A percentile compares a stretch with the other conserved stretches of the same genome.
Conservation (phyloP, 148 eudicot genomes). For the Vaccinium corymbosum region DNA sequence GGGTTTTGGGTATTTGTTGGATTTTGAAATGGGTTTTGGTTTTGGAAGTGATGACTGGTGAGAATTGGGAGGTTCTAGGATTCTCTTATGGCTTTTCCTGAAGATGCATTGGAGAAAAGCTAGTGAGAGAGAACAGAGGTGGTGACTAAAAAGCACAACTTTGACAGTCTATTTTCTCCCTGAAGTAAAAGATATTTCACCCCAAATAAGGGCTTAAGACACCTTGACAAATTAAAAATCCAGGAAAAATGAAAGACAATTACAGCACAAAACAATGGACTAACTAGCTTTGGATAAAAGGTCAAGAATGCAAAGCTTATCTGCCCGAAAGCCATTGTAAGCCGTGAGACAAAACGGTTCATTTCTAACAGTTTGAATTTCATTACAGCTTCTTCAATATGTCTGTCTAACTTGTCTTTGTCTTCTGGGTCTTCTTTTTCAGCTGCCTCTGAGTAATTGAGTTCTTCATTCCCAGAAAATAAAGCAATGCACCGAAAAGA, state of each 20-base stretch:
- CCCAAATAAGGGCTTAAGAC: background rate
- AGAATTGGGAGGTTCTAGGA: no score
- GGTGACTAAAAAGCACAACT: background rate
- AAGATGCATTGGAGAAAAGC: no score
- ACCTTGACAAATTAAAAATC: background rate
- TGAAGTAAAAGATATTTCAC: background rate
- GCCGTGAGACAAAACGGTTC: background rate
- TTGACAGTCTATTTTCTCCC: background rate
- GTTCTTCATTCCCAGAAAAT: slow-evolving; percentile 67
- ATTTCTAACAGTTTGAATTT: background rate
- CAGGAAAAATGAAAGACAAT: background rate
- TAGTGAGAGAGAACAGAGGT: no score
- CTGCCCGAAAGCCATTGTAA: background rate
- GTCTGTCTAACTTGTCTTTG: slow-evolving; percentile 44
- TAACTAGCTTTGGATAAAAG: background rate
- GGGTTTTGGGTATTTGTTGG: background rate
- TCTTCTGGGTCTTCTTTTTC: slow-evolving; percentile 51
- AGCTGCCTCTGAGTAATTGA: slow-evolving; percentile 45
- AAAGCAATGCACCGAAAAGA: slow-evolving; percentile 62
- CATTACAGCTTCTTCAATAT: background rate
- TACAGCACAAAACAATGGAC: slow-evolving; percentile 7
- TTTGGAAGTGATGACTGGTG: background rate
- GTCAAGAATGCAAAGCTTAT: background rate
- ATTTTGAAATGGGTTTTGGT: background rate
- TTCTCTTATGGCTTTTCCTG: no score